Evolutionary conservation across 2,329 filamentous ascomycete species (phyloP).

Genomic region (Cladosporium cucumerinum): DNA sequence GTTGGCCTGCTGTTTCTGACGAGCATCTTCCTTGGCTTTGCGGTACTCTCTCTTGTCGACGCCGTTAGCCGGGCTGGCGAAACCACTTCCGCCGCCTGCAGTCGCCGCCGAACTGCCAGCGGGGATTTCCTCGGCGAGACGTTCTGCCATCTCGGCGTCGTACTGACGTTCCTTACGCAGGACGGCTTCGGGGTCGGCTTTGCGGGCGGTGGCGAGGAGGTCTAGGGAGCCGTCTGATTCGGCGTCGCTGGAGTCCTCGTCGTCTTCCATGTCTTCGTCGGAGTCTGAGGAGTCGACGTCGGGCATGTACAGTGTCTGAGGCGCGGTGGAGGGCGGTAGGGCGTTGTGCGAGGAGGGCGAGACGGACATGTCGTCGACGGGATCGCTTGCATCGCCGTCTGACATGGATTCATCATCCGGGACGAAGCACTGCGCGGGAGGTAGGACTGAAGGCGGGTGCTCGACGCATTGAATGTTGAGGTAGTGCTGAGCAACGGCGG

Average conservation of each 20-base stretch:
- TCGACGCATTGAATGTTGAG: slow-evolving; percentile 66
- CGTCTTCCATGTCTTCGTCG: slow-evolving; percentile 28
- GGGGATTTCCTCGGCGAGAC: slow-evolving; percentile 48
- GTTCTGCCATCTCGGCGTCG: slow-evolving; percentile 46
- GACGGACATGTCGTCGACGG: slow-evolving; percentile 31
- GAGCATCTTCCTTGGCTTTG: slow-evolving; percentile 20
- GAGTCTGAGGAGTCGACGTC: slow-evolving; percentile 21
- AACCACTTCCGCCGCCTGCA: slow-evolving; percentile 48
- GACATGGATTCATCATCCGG: slow-evolving; percentile 33
- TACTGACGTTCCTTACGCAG: slow-evolving; percentile 45
- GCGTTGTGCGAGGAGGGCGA: slow-evolving; percentile 23
- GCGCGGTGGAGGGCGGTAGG: slow-evolving; percentile 30
- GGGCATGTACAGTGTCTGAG: slow-evolving; percentile 32
- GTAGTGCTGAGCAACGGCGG: slow-evolving; percentile 62
- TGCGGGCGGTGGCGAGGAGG: slow-evolving; percentile 44
- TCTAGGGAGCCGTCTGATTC: slow-evolving; percentile 42
- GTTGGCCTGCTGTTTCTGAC: neutral
- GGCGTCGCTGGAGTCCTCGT: slow-evolving; percentile 30
- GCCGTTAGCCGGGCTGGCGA: slow-evolving; percentile 39
- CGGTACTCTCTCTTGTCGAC: slow-evolving; percentile 20
- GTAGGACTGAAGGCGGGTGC: slow-evolving; percentile 45
- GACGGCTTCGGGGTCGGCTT: slow-evolving; percentile 42
- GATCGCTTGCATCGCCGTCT: slow-evolving; percentile 38
- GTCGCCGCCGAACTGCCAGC: slow-evolving; percentile 49
- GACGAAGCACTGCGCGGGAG: slow-evolving; percentile 43